phyloP scores from a whole-genome alignment of 805 yeast species.

The Saccharomycopsis fodiens region DNA sequence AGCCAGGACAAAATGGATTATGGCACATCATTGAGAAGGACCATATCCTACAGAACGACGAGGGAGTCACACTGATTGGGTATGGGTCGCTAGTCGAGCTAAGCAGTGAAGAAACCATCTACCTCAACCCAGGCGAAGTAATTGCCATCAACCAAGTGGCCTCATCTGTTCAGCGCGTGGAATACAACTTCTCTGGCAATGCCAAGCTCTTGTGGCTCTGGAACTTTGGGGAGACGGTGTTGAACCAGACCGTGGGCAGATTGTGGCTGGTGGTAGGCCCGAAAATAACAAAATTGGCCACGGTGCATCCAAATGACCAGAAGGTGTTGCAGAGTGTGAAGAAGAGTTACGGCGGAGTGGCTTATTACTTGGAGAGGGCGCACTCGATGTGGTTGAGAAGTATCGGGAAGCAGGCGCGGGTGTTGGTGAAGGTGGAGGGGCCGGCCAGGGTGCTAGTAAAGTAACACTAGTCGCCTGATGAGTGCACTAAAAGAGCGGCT shows the following conservation, averaged over 20 bases:
- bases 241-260: background rate
- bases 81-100: background rate
- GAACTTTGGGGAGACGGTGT: background rate
- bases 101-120: background rate
- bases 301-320: background rate
- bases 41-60: background rate
- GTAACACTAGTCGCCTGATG: too few species aligned
- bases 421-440: background rate
- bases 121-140: background rate
- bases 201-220: background rate
- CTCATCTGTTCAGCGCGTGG: too few species aligned
- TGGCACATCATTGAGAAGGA: background rate
- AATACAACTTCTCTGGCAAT: background rate
- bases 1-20: too few species aligned
- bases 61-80: background rate
- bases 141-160: too few species aligned
- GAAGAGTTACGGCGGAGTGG: background rate
- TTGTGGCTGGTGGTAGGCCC: background rate
- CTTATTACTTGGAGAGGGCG: background rate
- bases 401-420: background rate
- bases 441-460: background rate
- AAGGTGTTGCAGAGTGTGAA: background rate
- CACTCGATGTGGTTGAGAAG: background rate
- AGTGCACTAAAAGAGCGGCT: too few species aligned
- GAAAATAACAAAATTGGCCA: background rate